Percentiles rank a stretch among this genome's conserved stretches.
phyloP scores from a whole-genome alignment of 2,329 filamentous ascomycete genomes.

The Aspergillus carbonarius region DNA sequence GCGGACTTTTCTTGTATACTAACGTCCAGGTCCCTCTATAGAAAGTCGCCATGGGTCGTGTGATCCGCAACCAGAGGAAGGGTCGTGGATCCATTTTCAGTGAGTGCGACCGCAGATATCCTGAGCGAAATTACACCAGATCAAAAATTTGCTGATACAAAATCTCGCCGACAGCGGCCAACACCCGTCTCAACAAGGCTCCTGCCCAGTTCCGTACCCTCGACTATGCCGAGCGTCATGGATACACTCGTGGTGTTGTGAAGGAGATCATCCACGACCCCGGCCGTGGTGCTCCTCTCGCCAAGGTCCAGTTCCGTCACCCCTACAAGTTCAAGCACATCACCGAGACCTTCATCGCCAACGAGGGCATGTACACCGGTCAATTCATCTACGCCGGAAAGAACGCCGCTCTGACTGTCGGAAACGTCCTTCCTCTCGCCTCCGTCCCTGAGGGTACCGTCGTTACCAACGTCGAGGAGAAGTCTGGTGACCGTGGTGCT shows the following conservation, averaged over 20 bases:
- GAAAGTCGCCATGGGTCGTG: conserved; percentile 61
- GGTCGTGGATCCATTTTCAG: conserved; percentile 77
- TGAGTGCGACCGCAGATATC: conserved; percentile 49
- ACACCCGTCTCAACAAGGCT: conserved; percentile 91
- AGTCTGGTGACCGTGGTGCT: conserved; percentile 92
- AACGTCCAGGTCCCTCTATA: conserved; percentile 35
- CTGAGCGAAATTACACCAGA: conserved; percentile 14
- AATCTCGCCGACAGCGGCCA: conserved; percentile 58
- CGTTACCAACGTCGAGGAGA: conserved; percentile 98
- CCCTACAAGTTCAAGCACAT: conserved; percentile 97
- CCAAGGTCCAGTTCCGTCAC: conserved; percentile 94
- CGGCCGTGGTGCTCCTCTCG: conserved; percentile 95
- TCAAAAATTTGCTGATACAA: conserved; percentile 34
- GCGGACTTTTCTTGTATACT: conserved; percentile 34
- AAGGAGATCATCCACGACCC: conserved; percentile 99
- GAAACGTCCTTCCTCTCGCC: conserved; percentile 92
- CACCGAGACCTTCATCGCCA: conserved; percentile 99
- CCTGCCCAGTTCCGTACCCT: conserved; percentile 94
- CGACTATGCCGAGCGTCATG: conserved; percentile 96
- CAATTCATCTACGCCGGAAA: conserved; percentile 99
- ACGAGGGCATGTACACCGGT: conserved; percentile 99
- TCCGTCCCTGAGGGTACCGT: conserved; percentile 99
- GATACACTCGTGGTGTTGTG: conserved; percentile 95
- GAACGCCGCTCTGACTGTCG: conserved; percentile 94
- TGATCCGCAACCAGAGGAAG: conserved; percentile 76